Evolutionary conservation across 768 basidiomycete genomes (phyloP).

Genomic region (Agaricus bisporus): DNA sequence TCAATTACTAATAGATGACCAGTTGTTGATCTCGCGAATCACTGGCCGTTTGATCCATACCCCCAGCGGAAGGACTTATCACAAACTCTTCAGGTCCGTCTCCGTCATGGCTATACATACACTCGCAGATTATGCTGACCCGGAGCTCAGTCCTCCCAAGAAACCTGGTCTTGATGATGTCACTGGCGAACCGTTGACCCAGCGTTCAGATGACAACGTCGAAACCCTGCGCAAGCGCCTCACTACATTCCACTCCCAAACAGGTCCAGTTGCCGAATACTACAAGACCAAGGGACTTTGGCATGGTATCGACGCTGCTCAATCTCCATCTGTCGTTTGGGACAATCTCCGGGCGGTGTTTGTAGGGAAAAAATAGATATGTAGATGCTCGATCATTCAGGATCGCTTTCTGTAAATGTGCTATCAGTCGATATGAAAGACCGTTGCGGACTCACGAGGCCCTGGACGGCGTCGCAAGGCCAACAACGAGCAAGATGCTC

Average conservation of each 20-base stretch:
- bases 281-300: conserved; percentile 91
- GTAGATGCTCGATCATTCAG: conserved; percentile 7
- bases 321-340: conserved; percentile 92
- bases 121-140: conserved; percentile 6
- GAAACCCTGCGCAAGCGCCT: conserved; percentile 91
- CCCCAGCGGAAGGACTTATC: conserved; percentile 85
- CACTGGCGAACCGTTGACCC: conserved; percentile 93
- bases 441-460: too few species aligned
- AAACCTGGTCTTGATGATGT: conserved; percentile 91
- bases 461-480: too few species aligned
- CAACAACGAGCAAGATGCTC: too few species aligned
- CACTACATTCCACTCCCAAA: conserved; percentile 85
- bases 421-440: too few species aligned
- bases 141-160: conserved; percentile 79
- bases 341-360: conserved; percentile 68
- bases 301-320: conserved; percentile 89
- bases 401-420: too few species aligned
- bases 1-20: conserved; percentile 88
- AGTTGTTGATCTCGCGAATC: conserved; percentile 94
- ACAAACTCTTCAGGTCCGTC: conserved; percentile 88
- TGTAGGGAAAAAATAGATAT: conserved; percentile 35
- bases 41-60: conserved; percentile 94
- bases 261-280: conserved; percentile 93
- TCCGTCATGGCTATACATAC: not conserved
- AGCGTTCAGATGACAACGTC: conserved; percentile 97